Evolutionary conservation across 495 filamentous ascomycete species (phyloP), one percentile per base, ranked within the genome.

Genomic region (Emericellopsis terricola): DNA sequence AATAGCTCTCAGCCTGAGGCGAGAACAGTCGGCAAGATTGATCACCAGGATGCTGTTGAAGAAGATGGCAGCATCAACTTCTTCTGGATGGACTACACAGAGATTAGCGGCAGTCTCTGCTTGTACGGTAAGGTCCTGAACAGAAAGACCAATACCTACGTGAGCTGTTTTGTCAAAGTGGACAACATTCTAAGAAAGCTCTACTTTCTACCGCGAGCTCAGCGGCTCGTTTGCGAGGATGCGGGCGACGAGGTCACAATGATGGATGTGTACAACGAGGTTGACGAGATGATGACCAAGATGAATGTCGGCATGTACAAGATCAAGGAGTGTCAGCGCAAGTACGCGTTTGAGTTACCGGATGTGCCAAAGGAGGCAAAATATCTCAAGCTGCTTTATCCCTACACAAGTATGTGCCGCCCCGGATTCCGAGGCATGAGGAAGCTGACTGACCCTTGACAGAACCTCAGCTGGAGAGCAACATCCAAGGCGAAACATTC

Each of bases 51-150:
- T 49, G 83, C 80, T 13, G 66, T 89, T 19, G 89, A 96, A 48
- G 72, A 78, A 41, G 85, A 97, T 48, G 89, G 91, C 15, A 87
- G 78, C 44, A 60, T 97, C 13, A 78, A 76, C 43, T 78, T 97
- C 63, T 97, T 94, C 57, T 97, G 89, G 89, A 73, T 84, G 9
- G 89, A 97, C 49, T 96, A 91, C 44, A 84, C 82, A 0, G 89
- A 97, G 50, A 61, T 94, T 51, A 84, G 87, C 48, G 91, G 87
- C 28, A 82, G 73, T 41, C 60, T 97, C 2, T 94, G 84, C 51
- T 66, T 97, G 23, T 97, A 96, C 55, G 89, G 89, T 33, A 97
- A 97, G 48, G 91, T 94, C 2, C 77, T 79, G 48, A 84, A 94
- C 53, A 94, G 87, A 54, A 78, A 74, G 41, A 79, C 68, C 16